Base-by-base conservation (phyloP, 805 yeast genomes). In the Nakazawaea populi region DNA sequence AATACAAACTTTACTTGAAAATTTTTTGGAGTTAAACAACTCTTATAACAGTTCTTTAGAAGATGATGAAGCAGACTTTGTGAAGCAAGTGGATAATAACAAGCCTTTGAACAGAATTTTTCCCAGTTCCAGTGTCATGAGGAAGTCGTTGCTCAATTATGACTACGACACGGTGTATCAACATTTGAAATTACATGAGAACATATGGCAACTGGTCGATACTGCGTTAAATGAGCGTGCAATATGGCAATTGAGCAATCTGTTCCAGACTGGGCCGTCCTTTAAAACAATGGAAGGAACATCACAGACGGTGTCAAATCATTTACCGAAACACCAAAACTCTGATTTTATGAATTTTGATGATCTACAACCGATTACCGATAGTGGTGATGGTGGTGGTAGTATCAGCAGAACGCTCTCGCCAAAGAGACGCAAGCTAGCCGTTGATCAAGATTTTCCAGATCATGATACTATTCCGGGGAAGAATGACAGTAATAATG, bases 41-140 rank as follows among this genome's bases (percentile, higher is more conserved):
- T 48, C 52, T 30, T 49, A 29, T 29, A 29, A 14, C 14, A 37
- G 51, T 14, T 31, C 41, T 38, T 8, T 43, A 18, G 50, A 42
- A 7, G 42, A 35, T 4, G 36, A 40, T 44, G 35, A 29, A 6
- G 38, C 27, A 7, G 48, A 48, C 7, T 48, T 42, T 12, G 24
- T 28, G 9, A 46, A 36, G 10, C 40, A 46, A 34, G 42, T 49
- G n/a, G 35, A 46, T 29, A 41, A 47, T 18, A 54, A 50, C 39
- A 49, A 50, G 34, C 46, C 38, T 6, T 14, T 54, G 11, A 30
- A 37, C n/a, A 49, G 38, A 45, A 24, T 54, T 7, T 49, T 54
- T 39, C 57, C 55, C 18, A 40, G 29, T 12, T 34, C 46, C 5
- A 40, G 47, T 24, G 32, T 8, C 5, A 35, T 54, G 36, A 29